Conservation (phyloP, 2,329 filamentous ascomycete genomes). For the Diaporthe sp. region DNA sequence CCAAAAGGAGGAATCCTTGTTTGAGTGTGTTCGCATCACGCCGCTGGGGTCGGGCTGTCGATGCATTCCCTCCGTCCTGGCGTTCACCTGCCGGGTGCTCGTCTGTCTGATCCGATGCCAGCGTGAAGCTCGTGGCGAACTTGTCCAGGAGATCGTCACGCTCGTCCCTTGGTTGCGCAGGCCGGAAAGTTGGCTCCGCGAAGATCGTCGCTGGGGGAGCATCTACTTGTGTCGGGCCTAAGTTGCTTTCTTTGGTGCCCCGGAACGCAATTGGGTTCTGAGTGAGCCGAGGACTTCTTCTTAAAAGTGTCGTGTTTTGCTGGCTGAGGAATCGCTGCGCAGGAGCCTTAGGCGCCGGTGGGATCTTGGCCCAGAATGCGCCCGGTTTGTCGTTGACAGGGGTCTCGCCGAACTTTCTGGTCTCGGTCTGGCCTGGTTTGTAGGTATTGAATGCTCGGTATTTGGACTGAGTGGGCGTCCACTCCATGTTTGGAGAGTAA, state of each 20-base stretch:
- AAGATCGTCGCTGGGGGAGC: conserved; percentile 53
- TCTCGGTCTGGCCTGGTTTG: conserved; percentile 55
- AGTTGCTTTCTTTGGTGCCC: conserved; percentile 43
- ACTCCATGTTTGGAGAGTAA: conserved; percentile 78
- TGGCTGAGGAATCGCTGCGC: conserved; percentile 75
- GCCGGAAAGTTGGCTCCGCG: conserved; percentile 74
- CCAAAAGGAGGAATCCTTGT: neutral
- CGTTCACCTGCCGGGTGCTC: neutral
- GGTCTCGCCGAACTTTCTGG: conserved; percentile 61
- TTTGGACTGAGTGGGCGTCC: conserved; percentile 73
- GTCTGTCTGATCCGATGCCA: conserved; percentile 43
- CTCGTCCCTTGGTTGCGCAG: conserved; percentile 57
- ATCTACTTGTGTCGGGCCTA: conserved; percentile 34
- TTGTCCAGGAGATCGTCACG: conserved; percentile 60
- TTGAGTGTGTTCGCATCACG: neutral
- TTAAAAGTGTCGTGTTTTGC: conserved; percentile 67
- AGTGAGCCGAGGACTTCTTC: conserved; percentile 59
- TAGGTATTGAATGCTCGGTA: conserved; percentile 68
- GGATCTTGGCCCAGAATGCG: conserved; percentile 80
- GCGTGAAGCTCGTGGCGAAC: conserved; percentile 59
- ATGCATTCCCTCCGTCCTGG: neutral
- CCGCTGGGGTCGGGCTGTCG: neutral
- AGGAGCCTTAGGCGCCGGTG: conserved; percentile 77
- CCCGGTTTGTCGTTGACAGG: conserved; percentile 60
- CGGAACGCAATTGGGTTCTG: conserved; percentile 64